These are phyloP conservation scores for Botryotinia calthae DNA, from an alignment of 2,329 filamentous ascomycete species.

Conservation along the genomic window DNA sequence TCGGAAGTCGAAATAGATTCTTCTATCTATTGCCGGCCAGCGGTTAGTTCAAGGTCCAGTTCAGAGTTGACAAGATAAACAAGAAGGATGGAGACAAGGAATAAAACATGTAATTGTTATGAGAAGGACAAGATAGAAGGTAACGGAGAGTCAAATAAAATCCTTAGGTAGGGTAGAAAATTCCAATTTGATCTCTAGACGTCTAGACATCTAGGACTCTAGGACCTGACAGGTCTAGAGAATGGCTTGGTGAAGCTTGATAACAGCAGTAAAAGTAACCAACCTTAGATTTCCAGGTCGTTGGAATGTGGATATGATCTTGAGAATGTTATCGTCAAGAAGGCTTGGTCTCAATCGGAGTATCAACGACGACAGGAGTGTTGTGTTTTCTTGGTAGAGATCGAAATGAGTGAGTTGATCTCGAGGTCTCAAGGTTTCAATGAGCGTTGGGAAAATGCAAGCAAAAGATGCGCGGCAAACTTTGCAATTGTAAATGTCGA, in stretches of 20 bases:
- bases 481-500: conserved; percentile 6
- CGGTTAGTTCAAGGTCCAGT: background rate
- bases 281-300: conserved; percentile 5
- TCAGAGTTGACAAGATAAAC: background rate
- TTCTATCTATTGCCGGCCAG: conserved; percentile 15
- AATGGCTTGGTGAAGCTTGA: background rate
- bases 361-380: background rate
- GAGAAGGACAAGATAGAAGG: background rate
- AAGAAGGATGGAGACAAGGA: background rate
- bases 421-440: background rate
- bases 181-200: background rate
- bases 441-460: conserved; percentile 5
- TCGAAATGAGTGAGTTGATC: background rate
- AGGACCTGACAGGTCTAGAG: background rate
- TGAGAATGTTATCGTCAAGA: conserved; percentile 5
- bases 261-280: background rate
- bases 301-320: background rate
- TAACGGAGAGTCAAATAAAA: background rate
- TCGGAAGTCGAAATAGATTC: background rate
- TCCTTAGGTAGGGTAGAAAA: background rate
- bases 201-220: background rate
- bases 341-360: background rate
- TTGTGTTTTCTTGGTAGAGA: background rate
- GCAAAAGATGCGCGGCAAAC: conserved; percentile 10
- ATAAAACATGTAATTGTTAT: background rate